A percentile compares a stretch with the other conserved stretches of the same genome.
phyloP scores from a whole-genome alignment of 148 eudicot species.

The Polygonum aviculare region DNA sequence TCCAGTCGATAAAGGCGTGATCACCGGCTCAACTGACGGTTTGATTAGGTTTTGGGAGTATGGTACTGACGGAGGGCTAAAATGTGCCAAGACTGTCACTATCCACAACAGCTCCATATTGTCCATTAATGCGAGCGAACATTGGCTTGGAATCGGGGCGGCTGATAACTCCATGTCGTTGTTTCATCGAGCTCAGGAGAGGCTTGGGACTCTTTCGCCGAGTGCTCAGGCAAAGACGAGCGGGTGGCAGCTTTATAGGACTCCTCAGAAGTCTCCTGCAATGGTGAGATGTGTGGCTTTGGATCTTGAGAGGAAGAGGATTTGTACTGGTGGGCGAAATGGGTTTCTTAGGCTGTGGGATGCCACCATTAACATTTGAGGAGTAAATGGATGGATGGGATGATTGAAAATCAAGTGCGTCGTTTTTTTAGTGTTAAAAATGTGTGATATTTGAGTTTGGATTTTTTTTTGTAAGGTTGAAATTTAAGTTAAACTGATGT shows the following conservation, averaged over 20 bases:
- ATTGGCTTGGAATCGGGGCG: constrained; percentile 94
- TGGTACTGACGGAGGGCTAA: constrained; percentile 65
- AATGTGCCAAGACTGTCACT: constrained; percentile 78
- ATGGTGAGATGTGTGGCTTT: constrained; percentile 81
- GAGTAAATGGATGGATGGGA: background rate
- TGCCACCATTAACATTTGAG: constrained; percentile 83
- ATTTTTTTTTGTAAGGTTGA: background rate
- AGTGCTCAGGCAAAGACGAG: constrained; percentile 37
- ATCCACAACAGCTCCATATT: constrained; percentile 62
- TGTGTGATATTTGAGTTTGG: background rate
- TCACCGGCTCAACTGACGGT: constrained; percentile 90
- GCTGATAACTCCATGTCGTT: constrained; percentile 98
- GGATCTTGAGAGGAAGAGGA: constrained; percentile 95
- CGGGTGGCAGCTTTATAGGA: constrained; percentile 97
- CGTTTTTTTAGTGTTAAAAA: background rate
- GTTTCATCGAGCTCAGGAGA: constrained; percentile 83
- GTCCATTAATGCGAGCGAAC: constrained; percentile 78
- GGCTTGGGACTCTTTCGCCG: constrained; percentile 55
- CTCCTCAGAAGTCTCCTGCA: constrained; percentile 83
- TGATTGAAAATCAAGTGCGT: background rate
- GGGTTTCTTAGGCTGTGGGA: constrained; percentile 93
- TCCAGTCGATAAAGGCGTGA: constrained; percentile 65
- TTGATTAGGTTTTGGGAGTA: constrained; percentile 92
- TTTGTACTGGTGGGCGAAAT: constrained; percentile 90
- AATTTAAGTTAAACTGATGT: background rate